Evolutionary conservation across 176 grass and related monocot species (phyloP).

Genomic region (Lolium perenne): DNA sequence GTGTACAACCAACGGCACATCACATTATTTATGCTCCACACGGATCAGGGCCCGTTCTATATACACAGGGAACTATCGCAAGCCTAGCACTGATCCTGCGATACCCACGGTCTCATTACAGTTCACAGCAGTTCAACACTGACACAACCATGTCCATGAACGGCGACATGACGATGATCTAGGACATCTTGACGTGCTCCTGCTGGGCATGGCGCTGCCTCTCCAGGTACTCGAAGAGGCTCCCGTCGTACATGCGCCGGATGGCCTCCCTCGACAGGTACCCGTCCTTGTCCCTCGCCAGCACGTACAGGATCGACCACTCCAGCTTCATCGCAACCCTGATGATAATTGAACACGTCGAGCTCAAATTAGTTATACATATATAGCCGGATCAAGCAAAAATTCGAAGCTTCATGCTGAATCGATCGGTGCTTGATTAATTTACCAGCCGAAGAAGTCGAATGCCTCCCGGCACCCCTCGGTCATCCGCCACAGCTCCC

Average conservation of each 20-base stretch:
- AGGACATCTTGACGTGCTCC: constrained; percentile 64
- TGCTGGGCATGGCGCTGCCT: constrained; percentile 29
- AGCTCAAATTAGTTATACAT: neutral
- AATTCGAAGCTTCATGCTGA: neutral
- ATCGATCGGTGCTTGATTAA: neutral
- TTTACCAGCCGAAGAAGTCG: constrained; percentile 66
- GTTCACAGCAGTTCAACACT: neutral
- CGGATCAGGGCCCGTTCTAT: neutral
- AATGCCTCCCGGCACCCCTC: constrained; percentile 48
- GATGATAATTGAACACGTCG: neutral
- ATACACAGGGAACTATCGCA: neutral
- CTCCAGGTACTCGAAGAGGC: constrained; percentile 76
- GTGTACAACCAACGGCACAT: neutral
- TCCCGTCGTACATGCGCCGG: constrained; percentile 74
- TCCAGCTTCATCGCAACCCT: constrained; percentile 76
- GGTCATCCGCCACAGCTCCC: constrained; percentile 74
- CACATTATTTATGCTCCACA: neutral
- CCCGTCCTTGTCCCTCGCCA: constrained; percentile 78
- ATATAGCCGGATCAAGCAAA: neutral
- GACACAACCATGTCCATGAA: neutral
- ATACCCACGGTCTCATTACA: neutral
- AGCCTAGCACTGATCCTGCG: neutral
- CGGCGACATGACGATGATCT: neutral
- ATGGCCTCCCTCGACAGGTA: constrained; percentile 73
- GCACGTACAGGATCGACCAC: constrained; percentile 68